These are phyloP conservation scores for Citrullus amarus DNA, from an alignment of 306 rosid genomes.

Conservation along the genomic window DNA sequence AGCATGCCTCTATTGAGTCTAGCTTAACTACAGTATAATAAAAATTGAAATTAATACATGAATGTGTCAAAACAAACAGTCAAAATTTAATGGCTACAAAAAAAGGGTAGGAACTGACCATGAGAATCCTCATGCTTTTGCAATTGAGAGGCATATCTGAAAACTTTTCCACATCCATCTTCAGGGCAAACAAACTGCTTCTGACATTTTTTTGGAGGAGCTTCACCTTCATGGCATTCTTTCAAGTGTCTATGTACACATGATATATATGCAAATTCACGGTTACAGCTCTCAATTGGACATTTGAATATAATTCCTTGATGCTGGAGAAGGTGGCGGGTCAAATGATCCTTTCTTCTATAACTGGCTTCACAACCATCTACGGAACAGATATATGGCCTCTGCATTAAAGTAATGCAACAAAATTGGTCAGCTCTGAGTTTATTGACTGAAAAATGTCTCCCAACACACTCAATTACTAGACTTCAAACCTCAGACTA, in stretches of 20 bases:
- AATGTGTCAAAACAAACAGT: neutral
- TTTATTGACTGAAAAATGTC: neutral
- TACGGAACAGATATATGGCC: conserved; percentile 46
- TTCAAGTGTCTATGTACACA: conserved; percentile 47
- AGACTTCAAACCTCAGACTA: conserved; percentile 42
- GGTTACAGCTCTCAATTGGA: conserved; percentile 44
- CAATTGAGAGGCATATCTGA: conserved; percentile 42
- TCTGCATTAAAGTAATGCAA: conserved; percentile 31
- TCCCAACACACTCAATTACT: conserved; percentile 1
- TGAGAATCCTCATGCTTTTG: conserved; percentile 63
- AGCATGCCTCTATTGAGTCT: conserved; percentile 49
- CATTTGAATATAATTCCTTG: conserved; percentile 55
- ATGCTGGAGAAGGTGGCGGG: conserved; percentile 66
- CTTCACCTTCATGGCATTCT: conserved; percentile 35
- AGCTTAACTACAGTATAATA: conserved; percentile 43
- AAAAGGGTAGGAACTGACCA: conserved; percentile 25
- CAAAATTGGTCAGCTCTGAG: neutral
- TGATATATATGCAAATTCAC: conserved; percentile 33
- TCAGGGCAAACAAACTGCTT: conserved; percentile 50
- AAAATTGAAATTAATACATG: neutral
- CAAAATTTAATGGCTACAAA: neutral
- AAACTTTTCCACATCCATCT: conserved; percentile 63
- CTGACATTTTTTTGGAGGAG: conserved; percentile 15
- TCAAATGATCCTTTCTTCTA: conserved; percentile 86
- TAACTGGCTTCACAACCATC: conserved; percentile 64